phyloP scores from a whole-genome alignment of 345 rosid species.

The Pistacia atlantica region DNA sequence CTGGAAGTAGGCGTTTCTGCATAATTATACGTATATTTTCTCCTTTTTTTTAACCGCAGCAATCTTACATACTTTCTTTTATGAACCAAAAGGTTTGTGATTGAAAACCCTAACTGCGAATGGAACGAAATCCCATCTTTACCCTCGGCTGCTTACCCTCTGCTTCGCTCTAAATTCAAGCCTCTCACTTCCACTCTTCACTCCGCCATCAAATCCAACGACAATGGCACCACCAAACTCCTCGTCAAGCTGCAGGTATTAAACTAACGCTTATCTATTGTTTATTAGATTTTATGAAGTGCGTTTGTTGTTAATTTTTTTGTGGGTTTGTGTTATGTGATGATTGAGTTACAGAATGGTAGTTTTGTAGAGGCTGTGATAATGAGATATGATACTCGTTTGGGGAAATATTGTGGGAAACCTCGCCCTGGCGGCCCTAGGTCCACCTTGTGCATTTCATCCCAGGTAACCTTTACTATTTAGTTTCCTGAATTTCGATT shows the following conservation, averaged over 20 bases:
- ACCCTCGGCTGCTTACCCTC: slow-evolving; percentile 69
- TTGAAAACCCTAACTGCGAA: slow-evolving; percentile 78
- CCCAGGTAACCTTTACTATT: slow-evolving; percentile 57
- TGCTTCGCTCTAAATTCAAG: slow-evolving; percentile 80
- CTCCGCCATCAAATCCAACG: slow-evolving; percentile 66
- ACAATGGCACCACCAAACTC: slow-evolving; percentile 84
- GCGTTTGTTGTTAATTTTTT: background rate
- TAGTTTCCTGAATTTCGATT: background rate
- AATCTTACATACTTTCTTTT: background rate
- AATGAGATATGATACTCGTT: slow-evolving; percentile 84
- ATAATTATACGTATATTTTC: background rate
- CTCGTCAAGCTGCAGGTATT: slow-evolving; percentile 78
- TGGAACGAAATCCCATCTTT: slow-evolving; percentile 73
- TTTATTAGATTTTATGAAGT: background rate
- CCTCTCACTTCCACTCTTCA: slow-evolving; percentile 76
- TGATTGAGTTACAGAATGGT: slow-evolving; percentile 51
- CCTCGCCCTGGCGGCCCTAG: slow-evolving; percentile 86
- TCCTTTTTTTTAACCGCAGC: background rate
- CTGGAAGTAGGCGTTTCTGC: slow-evolving; percentile 59
- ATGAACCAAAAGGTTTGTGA: slow-evolving; percentile 41
- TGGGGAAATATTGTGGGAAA: slow-evolving; percentile 84
- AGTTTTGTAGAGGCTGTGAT: slow-evolving; percentile 93
- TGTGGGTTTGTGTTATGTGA: background rate
- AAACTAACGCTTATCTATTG: background rate
- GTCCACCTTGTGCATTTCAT: slow-evolving; percentile 86